phyloP scores from a whole-genome alignment of 495 filamentous ascomycete species.

The Hyaloscypha bicolor region DNA sequence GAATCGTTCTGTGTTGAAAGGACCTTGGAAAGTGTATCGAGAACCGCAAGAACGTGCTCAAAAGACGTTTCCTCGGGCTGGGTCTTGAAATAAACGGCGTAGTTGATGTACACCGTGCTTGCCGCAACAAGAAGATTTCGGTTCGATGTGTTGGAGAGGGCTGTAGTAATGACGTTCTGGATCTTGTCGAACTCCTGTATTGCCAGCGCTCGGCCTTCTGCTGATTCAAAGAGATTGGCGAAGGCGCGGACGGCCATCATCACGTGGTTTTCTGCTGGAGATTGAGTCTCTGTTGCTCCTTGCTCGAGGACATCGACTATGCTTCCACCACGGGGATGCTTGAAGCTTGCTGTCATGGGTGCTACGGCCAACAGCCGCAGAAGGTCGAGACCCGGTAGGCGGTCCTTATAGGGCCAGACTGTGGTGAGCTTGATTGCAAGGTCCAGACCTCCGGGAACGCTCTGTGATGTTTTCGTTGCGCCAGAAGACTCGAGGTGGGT shows the following conservation, averaged over 20 bases:
- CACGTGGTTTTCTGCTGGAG: constrained; percentile 66
- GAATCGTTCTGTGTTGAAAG: constrained; percentile 67
- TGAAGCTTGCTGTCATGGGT: constrained; percentile 59
- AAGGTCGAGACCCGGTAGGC: constrained; percentile 83
- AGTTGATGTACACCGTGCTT: constrained; percentile 85
- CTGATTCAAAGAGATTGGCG: constrained; percentile 83
- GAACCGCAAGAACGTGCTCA: constrained; percentile 59
- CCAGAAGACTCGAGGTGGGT: constrained; percentile 56
- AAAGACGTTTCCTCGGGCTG: constrained; percentile 36
- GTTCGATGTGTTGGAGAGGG: constrained; percentile 58
- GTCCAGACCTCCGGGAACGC: constrained; percentile 47
- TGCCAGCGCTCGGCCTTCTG: constrained; percentile 66
- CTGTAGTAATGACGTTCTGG: constrained; percentile 49
- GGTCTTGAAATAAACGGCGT: constrained; percentile 57
- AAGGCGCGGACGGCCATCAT: constrained; percentile 85
- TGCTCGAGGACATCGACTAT: constrained; percentile 62
- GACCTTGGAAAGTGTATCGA: constrained; percentile 65
- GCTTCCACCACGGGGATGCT: constrained; percentile 44
- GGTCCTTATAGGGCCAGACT: constrained; percentile 73
- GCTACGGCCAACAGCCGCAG: constrained; percentile 76
- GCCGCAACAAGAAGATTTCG: constrained; percentile 81
- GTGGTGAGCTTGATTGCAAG: constrained; percentile 69
- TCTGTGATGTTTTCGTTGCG: constrained; percentile 34
- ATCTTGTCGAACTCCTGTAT: constrained; percentile 60
- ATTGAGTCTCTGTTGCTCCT: constrained; percentile 43